Evolutionary conservation across 202 grass and related monocot genomes (phyloP), one percentile per base, ranked within the genome.

Genomic region (Bolboschoenoplectus hybrid): DNA sequence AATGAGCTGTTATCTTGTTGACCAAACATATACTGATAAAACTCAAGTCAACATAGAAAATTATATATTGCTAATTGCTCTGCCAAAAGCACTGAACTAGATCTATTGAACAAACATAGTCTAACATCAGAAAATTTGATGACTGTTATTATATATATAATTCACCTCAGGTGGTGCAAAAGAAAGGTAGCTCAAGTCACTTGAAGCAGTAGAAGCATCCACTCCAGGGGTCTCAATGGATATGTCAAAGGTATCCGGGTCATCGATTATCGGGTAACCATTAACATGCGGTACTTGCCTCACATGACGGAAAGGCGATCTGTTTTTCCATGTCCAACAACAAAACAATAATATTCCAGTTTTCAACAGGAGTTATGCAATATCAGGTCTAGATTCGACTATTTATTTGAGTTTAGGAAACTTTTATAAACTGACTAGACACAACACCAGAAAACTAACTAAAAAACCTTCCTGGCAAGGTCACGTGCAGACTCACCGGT

Each of bases 161-260:
- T 43, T 92, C 88, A 98, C 91, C 93, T 98, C 96, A 64, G 93
- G 96, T 57, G 93, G 96, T 71, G 96, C 86, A 89, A 96, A 98
- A 5, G 96, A 98, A 87, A 98, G 93, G 82, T 98, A 98, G 58
- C 96, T 98, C 17, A 82, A 83, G 63, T 92, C 53, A 70, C 69
- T 88, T 50, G 85, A 70, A 38, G 20, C 58, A 89, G 57, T 86
- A 26, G 91, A 90, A 81, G 70, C 87, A 49, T 85, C 84, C 52
- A 69, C 75, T 87, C 96, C 93, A 81, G 96, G 93, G 82, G 93
- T 98, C 70, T 91, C 88, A 62, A 96, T 87, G 74, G 89, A 82
- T 87, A 92, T 56, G 56, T 94, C 77, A 84, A 94, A 87, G 46
- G 92, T 91, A 86, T 74, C 81, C 47, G 96, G 91, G 86, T 94